Base-by-base conservation (phyloP, 2,329 filamentous ascomycete species). In the Cladophialophora exuberans region DNA sequence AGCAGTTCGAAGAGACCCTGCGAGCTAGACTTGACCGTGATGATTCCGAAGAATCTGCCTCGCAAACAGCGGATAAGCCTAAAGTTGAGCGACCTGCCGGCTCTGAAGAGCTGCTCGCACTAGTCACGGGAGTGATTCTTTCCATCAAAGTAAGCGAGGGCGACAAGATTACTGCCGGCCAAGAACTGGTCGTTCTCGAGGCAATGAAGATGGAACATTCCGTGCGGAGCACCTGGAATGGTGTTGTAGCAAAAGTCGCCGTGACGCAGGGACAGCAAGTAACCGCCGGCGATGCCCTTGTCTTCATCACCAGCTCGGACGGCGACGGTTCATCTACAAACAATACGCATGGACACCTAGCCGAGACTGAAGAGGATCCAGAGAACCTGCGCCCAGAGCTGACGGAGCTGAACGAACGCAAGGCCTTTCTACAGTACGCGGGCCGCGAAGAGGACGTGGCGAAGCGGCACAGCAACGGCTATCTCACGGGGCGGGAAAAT, bases 181-280 rank as follows among this genome's bases (percentile, higher is more conserved):
- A 59, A 53, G 56, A 59, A 56, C 43, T 59, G 56, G 47, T 50
- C 43, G 48, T 59, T 53, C 56, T 59, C 33, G 56, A 38, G 36
- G 56, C 56, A 15, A 59, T 59, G 56, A 59, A 59, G 43, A 59
- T 59, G 56, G 56, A 59, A 56, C 56, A 59, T 56, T 59, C 56
- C 23, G 56, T 59, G 25, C 56, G 52, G 36, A 59, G 52, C 52
- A 43, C 42, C 36, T 56, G 41, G 48, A 55, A 59, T 42, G 56
- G 56, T 50, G 48, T 53, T 48, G 56, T 59, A 33, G 46, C 28
- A 20, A 59, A 59, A 45, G 56, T 59, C 43, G 56, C 52, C 47
- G 56, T 59, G 36, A 59, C 52, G 20, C 42, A 52, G 46, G 56
- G 56, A 56, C 56, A 59, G 42, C 56, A 59, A 56, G 52, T 59